Evolutionary conservation across 129 eudicot species (phyloP), one percentile per base, ranked within the genome.

Genomic region (Flaveria sonorensis): DNA sequence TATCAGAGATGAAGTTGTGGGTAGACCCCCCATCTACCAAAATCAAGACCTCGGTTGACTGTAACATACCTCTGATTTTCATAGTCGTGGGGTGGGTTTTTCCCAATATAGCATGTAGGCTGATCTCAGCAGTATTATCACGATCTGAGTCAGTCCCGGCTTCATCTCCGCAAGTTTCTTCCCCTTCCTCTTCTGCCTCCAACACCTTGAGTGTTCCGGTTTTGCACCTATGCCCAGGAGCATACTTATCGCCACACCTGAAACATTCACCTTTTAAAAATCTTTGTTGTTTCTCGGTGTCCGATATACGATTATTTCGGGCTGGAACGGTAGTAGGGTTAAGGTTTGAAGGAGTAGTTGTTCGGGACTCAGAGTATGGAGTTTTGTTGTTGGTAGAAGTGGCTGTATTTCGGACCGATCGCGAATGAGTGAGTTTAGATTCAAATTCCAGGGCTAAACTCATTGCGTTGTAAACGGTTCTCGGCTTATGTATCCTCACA

Each of bases 61-160:
- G 40, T 15, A 63, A 28, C 69, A 24, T 63, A 63, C 69, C 69
- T 13, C 14, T 28, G 20, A 63, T 21, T 28, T 63, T 63, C 69
- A 63, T 63, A 7, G 71, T 66, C 18, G 50, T 66, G n/a, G 71
- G 71, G 1, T 66, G 71, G 18, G 71, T 16, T 36, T 64, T 64
- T 3, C 70, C 70, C 43, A 64, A 15, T 6, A 26, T 64, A 2
- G 70, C 70, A 2, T 28, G 43, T 3, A 64, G 70, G 15, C 70
- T 32, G 45, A 64, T 64, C 14, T 36, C 20, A 5, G 23, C 19
- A 15, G 42, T 60, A 21, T 24, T 2, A 12, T 60, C 67, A 14
- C 15, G 67, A 14, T 60, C 39, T 28, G 40, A 60, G 15, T n/a
- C 66, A 10, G 67, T 4, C 36, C 56, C 56, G 67, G 10, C n/a